These are phyloP conservation scores for Bathelium albidoporum DNA, from an alignment of 495 filamentous ascomycete species.

Conservation along the genomic window DNA sequence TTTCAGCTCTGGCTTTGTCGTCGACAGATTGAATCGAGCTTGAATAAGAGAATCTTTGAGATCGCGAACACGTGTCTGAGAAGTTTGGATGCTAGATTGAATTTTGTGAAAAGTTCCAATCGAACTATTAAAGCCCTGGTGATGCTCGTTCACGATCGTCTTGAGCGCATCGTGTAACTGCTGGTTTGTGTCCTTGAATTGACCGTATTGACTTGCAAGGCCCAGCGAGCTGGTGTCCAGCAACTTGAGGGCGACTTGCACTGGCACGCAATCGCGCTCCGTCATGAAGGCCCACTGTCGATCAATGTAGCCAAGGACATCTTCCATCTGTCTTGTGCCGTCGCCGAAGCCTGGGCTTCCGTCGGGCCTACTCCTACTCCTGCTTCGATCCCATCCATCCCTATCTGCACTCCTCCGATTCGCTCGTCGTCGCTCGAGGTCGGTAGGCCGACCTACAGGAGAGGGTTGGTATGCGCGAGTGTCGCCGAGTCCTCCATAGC, in stretches of 20 bases:
- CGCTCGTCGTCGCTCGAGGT: slow-evolving; percentile 23
- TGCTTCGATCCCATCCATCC: slow-evolving; percentile 10
- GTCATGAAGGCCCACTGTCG: slow-evolving; percentile 87
- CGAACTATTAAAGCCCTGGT: slow-evolving; percentile 97
- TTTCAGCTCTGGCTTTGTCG: slow-evolving; percentile 85
- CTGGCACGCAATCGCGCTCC: slow-evolving; percentile 74
- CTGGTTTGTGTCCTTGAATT: slow-evolving; percentile 70
- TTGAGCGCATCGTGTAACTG: slow-evolving; percentile 85
- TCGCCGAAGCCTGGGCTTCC: slow-evolving; percentile 17
- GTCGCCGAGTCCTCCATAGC: slow-evolving; percentile 20
- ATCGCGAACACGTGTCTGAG: slow-evolving; percentile 71
- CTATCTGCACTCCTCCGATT: slow-evolving; percentile 23
- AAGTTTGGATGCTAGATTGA: slow-evolving; percentile 80
- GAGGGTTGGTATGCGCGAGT: slow-evolving; percentile 12
- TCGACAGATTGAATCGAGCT: slow-evolving; percentile 70
- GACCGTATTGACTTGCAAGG: slow-evolving; percentile 71
- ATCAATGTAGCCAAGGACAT: slow-evolving; percentile 62
- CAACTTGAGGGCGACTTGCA: slow-evolving; percentile 84
- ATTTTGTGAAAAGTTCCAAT: slow-evolving; percentile 99
- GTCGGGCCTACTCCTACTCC: slow-evolving; percentile 15
- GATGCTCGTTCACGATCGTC: slow-evolving; percentile 95
- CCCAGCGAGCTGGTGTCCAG: slow-evolving; percentile 91
- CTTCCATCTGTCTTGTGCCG: slow-evolving; percentile 39
- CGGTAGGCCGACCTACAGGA: slow-evolving; percentile 20
- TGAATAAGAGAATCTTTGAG: slow-evolving; percentile 74